These are phyloP conservation scores for Tricholoma sp. DNA, from an alignment of 768 basidiomycete species.

Conservation along the genomic window DNA sequence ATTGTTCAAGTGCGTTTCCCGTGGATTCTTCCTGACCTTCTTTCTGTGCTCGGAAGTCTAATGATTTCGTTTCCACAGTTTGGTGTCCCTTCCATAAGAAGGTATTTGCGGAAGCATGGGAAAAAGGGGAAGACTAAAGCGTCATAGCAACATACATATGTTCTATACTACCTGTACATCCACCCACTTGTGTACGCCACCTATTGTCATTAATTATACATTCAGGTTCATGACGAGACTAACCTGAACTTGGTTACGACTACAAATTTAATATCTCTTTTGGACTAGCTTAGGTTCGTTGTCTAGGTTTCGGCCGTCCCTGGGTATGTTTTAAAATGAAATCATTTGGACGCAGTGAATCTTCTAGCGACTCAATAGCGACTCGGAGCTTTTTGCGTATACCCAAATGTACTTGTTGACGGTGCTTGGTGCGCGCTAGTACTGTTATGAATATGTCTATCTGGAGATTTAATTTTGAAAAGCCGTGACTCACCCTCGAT, in stretches of 20 bases:
- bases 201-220: not conserved
- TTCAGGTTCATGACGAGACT: not conserved
- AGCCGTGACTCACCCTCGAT: not conserved
- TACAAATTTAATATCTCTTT: too few relatives aligned
- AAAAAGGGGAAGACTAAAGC: slow-evolving; percentile 30
- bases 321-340: too few relatives aligned
- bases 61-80: slow-evolving; percentile 40
- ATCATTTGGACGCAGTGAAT: too few relatives aligned
- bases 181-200: not conserved
- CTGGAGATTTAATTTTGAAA: not conserved
- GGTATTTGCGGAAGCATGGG: slow-evolving; percentile 43
- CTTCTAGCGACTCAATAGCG: too few relatives aligned
- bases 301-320: too few relatives aligned
- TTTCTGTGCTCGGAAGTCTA: slow-evolving; percentile 1
- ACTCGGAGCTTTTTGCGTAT: too few relatives aligned
- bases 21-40: not conserved
- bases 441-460: not conserved
- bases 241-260: not conserved
- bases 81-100: slow-evolving; percentile 54
- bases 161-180: not conserved
- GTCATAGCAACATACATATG: slow-evolving; percentile 14
- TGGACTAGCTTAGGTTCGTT: too few relatives aligned
- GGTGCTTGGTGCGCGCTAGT: not conserved
- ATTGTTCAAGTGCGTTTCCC: slow-evolving; percentile 48
- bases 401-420: not conserved